These are phyloP conservation scores for Fusarium mundagurra DNA, from an alignment of 2,329 filamentous ascomycete genomes.

Conservation along the genomic window DNA sequence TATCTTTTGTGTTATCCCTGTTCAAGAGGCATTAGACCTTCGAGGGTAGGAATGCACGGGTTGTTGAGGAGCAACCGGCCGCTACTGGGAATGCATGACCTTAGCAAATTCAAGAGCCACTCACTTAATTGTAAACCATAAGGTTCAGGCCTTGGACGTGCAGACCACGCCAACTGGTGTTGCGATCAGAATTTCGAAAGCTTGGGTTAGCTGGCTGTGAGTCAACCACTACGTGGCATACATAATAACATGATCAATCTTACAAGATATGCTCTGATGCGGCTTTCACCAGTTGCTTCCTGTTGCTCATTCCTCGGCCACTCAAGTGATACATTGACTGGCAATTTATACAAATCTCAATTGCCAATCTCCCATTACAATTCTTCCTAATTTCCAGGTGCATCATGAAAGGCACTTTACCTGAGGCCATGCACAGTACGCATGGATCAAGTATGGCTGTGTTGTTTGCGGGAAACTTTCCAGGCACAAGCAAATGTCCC, in stretches of 20 bases:
- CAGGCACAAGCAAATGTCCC: conserved; percentile 3
- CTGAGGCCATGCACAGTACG: conserved; percentile 39
- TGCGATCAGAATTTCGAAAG: background rate
- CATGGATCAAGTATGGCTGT: conserved; percentile 38
- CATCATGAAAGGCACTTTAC: conserved; percentile 24
- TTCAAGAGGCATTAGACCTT: background rate
- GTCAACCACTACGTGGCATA: background rate
- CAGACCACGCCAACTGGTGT: background rate
- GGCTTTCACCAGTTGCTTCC: background rate
- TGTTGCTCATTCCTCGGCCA: background rate
- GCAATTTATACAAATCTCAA: background rate
- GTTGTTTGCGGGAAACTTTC: conserved; percentile 14
- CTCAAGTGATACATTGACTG: background rate
- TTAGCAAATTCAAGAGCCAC: background rate
- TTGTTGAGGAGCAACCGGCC: background rate
- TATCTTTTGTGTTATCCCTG: background rate
- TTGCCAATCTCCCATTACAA: conserved; percentile 12
- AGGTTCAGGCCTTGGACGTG: background rate
- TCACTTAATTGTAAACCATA: background rate
- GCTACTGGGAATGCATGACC: background rate
- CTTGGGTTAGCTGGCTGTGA: background rate
- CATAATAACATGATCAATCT: background rate
- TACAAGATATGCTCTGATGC: background rate
- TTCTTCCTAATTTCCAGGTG: conserved; percentile 35
- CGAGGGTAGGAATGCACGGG: background rate